Conservation (phyloP, 2,329 filamentous ascomycete genomes). For the Fusarium odoratissimum region DNA sequence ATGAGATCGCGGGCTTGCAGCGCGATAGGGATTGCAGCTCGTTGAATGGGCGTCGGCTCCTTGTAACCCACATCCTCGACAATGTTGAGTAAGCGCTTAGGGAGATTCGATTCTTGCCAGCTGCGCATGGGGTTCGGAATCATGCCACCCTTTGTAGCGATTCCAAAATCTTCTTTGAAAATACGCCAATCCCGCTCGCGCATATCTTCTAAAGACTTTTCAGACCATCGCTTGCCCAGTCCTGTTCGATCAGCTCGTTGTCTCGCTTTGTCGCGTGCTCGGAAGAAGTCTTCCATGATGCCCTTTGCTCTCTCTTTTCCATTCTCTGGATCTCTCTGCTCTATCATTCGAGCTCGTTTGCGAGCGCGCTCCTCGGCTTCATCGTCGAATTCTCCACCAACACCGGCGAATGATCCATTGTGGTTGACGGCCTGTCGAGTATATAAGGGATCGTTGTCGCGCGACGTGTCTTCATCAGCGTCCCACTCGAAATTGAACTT, state of each 20-base stretch:
- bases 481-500: conserved; percentile 99
- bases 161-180: conserved; percentile 99
- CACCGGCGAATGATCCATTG: conserved; percentile 58
- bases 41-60: conserved; percentile 91
- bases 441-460: conserved; percentile 81
- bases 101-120: conserved; percentile 88
- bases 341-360: conserved; percentile 75
- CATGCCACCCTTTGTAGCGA: conserved; percentile 89
- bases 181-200: conserved; percentile 98
- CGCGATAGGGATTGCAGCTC: conserved; percentile 95
- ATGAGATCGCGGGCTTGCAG: conserved; percentile 95
- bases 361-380: conserved; percentile 65
- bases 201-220: conserved; percentile 94
- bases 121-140: conserved; percentile 97
- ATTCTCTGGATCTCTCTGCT: conserved; percentile 79
- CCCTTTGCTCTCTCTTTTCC: conserved; percentile 81
- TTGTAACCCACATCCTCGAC: conserved; percentile 88
- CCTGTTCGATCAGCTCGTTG: conserved; percentile 79
- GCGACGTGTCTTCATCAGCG: conserved; percentile 84
- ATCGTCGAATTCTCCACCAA: conserved; percentile 64
- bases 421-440: conserved; percentile 47
- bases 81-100: conserved; percentile 81
- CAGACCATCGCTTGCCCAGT: conserved; percentile 93
- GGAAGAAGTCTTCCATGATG: conserved; percentile 84
- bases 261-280: conserved; percentile 69